Percentiles rank a stretch among this genome's conserved stretches.
phyloP scores from a whole-genome alignment of 176 grass and related monocot species.

The Miscanthus lutarioriparius region DNA sequence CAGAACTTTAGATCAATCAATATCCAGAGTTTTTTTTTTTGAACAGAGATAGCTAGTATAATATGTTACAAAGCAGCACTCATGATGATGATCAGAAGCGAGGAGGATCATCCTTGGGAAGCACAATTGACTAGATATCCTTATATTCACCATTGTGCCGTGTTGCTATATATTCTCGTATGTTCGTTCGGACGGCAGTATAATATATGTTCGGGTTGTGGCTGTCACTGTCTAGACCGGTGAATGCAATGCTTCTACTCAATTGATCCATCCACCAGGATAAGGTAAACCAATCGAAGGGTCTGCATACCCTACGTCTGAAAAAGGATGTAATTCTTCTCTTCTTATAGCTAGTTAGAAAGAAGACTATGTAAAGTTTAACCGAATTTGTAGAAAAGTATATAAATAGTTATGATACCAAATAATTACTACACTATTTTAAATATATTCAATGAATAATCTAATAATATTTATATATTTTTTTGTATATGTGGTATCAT shows the following conservation, averaged over 20 bases:
- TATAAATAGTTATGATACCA: neutral
- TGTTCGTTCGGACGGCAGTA: conserved; percentile 4
- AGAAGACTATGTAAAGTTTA: neutral
- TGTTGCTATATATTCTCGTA: neutral
- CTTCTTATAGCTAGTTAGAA: no score
- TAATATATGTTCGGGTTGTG: neutral
- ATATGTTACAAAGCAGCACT: neutral
- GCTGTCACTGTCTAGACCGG: conserved; percentile 26
- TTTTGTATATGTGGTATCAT: no score
- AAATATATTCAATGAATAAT: no score
- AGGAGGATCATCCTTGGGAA: conserved; percentile 24
- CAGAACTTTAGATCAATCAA: neutral
- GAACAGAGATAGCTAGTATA: no score
- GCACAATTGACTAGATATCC: neutral
- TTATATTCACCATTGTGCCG: neutral
- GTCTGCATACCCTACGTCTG: no score
- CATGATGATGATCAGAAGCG: neutral
- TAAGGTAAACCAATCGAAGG: conserved; percentile 15
- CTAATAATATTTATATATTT: no score
- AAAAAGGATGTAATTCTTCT: neutral
- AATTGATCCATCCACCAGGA: conserved; percentile 27
- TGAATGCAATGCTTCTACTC: conserved; percentile 43
- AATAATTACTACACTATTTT: neutral
- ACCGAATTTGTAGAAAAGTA: neutral
- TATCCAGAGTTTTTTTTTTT: no score